A percentile compares a stretch with the other conserved stretches of the same genome.
phyloP scores from a whole-genome alignment of 352 stramenopile species.

The Globisporangium irregulare region DNA sequence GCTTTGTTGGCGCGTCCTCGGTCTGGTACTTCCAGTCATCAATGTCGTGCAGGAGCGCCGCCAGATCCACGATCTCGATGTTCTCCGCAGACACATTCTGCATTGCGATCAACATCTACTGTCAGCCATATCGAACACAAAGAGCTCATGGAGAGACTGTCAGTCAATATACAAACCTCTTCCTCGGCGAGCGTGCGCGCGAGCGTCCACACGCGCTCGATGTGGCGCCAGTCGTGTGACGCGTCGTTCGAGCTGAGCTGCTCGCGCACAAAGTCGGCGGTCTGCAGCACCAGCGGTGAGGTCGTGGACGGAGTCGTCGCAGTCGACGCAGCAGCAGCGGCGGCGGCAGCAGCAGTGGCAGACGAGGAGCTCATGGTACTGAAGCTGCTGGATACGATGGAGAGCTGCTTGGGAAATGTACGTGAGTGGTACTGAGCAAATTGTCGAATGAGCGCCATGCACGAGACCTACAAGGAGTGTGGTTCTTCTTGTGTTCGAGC shows the following conservation, averaged over 20 bases:
- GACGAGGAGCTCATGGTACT: background rate
- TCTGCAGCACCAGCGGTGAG: constrained; percentile 61
- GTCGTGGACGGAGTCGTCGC: background rate
- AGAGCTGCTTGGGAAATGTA: background rate
- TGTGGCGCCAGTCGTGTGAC: constrained; percentile 87
- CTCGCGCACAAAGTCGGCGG: constrained; percentile 69
- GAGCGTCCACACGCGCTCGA: constrained; percentile 84
- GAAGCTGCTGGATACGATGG: background rate
- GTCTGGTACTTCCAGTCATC: constrained; percentile 85
- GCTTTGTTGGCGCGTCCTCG: constrained; percentile 50
- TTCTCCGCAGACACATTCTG: constrained; percentile 53
- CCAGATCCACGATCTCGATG: constrained; percentile 79
- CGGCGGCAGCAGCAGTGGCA: background rate
- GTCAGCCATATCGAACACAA: background rate
- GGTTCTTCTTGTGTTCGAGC: too few species aligned
- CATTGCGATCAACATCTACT: background rate
- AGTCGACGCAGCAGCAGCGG: too few species aligned
- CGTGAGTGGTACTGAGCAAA: background rate
- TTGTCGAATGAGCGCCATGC: constrained; percentile 3
- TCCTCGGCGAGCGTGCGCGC: constrained; percentile 67
- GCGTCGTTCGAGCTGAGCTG: constrained; percentile 75
- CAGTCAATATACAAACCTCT: constrained; percentile 33
- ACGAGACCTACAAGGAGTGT: too few species aligned
- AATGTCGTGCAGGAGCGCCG: constrained; percentile 87
- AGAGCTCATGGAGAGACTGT: background rate